Evolutionary conservation across 345 rosid species (phyloP).

Genomic region (Gossypium arboreum): DNA sequence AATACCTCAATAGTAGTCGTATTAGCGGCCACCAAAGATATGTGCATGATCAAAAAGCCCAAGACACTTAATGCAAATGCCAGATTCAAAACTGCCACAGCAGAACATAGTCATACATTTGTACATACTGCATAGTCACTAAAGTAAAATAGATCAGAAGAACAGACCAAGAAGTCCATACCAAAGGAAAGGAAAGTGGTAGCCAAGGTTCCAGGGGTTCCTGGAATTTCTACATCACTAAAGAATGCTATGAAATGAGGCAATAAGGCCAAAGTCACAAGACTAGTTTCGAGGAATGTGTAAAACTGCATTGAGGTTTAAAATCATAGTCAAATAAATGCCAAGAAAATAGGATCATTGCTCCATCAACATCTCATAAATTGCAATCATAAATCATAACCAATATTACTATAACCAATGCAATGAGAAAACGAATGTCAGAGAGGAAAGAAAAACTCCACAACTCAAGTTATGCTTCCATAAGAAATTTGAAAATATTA

Average conservation of each 20-base stretch:
- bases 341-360: background rate
- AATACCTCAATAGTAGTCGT: constrained; percentile 95
- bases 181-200: constrained; percentile 96
- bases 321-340: constrained; percentile 9
- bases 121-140: background rate
- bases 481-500: background rate
- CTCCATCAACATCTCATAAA: background rate
- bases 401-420: background rate
- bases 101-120: constrained; percentile 12
- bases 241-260: constrained; percentile 89
- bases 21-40: constrained; percentile 74
- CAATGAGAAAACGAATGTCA: background rate
- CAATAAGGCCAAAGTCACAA: constrained; percentile 73
- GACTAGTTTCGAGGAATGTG: constrained; percentile 89
- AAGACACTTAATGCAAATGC: constrained; percentile 93
- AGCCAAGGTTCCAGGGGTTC: constrained; percentile 89
- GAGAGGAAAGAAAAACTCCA: background rate
- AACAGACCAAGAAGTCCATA: constrained; percentile 25
- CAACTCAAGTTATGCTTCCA: background rate
- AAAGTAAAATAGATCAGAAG: background rate
- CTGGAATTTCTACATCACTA: constrained; percentile 92
- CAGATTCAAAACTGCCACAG: constrained; percentile 70
- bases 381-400: background rate
- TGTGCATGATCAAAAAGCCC: constrained; percentile 95
- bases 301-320: constrained; percentile 65